phyloP scores from a whole-genome alignment of 1,284 basidiomycete genomes.

The Sporisorium sorghi region DNA sequence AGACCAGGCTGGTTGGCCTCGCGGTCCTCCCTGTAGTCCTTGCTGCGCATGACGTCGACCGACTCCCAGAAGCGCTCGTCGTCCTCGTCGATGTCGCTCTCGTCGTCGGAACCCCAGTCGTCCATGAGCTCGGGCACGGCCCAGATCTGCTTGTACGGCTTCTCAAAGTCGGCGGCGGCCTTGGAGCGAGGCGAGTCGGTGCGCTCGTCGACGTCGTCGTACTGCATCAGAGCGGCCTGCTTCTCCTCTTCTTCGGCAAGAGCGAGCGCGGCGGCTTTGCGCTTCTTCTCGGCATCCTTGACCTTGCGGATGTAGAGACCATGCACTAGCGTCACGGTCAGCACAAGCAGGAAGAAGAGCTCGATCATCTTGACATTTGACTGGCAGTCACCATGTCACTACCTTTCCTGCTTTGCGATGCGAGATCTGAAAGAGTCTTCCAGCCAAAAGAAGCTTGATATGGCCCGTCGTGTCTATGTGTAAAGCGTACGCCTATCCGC shows the following conservation, averaged over 20 bases:
- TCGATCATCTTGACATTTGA: no score
- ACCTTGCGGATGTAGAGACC: conserved; percentile 48
- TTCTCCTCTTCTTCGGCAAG: conserved; percentile 33
- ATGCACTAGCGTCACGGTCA: conserved; percentile 47
- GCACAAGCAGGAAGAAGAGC: conserved; percentile 39
- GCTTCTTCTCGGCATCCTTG: conserved; percentile 44
- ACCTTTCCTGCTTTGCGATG: no score
- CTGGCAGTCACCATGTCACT: no score
- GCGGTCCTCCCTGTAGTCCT: conserved; percentile 37
- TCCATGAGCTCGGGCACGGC: conserved; percentile 51
- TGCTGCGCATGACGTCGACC: conserved; percentile 40
- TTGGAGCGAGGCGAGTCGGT: conserved; percentile 32
- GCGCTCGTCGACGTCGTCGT: conserved; percentile 28
- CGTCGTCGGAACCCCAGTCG: conserved; percentile 46
- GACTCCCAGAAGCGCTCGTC: conserved; percentile 52
- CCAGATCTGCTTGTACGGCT: conserved; percentile 52
- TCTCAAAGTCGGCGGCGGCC: conserved; percentile 38
- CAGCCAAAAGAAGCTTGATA: no score
- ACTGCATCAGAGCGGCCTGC: conserved; percentile 20
- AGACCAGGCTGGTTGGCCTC: conserved; percentile 35
- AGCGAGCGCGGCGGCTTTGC: conserved; percentile 31
- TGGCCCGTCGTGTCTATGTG: no score
- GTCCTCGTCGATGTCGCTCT: conserved; percentile 49
- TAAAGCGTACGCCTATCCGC: no score
- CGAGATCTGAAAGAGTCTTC: no score